A percentile compares a stretch with the other conserved stretches of the same genome.
These are phyloP conservation scores for Flammula alnicola DNA, from an alignment of 1,284 basidiomycete species.

Conservation along the genomic window DNA sequence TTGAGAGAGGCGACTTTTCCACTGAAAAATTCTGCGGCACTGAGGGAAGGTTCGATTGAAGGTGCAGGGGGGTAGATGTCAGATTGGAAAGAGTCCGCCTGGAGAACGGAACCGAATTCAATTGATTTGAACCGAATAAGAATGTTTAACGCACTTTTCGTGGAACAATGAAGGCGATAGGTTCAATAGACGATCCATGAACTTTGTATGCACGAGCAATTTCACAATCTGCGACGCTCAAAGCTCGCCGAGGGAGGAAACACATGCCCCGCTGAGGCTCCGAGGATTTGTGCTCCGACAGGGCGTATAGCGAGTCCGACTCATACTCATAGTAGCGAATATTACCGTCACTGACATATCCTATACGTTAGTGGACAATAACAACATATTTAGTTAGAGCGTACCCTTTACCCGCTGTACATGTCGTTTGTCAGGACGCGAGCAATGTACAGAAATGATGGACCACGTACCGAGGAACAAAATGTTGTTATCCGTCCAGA, in stretches of 20 bases:
- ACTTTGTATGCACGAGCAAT: constrained; percentile 97
- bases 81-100: constrained; percentile 89
- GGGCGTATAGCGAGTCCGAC: constrained; percentile 78
- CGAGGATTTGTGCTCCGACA: constrained; percentile 88
- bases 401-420: constrained; percentile 76
- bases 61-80: constrained; percentile 95
- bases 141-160: constrained; percentile 63
- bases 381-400: constrained; percentile 22
- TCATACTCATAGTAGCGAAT: constrained; percentile 97
- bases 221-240: constrained; percentile 91
- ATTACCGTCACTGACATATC: constrained; percentile 79
- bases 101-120: constrained; percentile 16
- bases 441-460: constrained; percentile 3
- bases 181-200: constrained; percentile 76
- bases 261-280: constrained; percentile 97
- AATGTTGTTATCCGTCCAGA: constrained; percentile 95
- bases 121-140: background rate
- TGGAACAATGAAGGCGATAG: constrained; percentile 93
- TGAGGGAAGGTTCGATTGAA: constrained; percentile 79
- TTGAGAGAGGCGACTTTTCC: constrained; percentile 82
- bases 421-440: constrained; percentile 14
- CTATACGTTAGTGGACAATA: constrained; percentile 18
- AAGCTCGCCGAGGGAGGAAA: constrained; percentile 89
- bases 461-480: constrained; percentile 79
- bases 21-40: constrained; percentile 85